Evolutionary conservation across 208 protist genomes (phyloP), one percentile per base, ranked within the genome.

Genomic region (Balamuthia mandrillaris): DNA sequence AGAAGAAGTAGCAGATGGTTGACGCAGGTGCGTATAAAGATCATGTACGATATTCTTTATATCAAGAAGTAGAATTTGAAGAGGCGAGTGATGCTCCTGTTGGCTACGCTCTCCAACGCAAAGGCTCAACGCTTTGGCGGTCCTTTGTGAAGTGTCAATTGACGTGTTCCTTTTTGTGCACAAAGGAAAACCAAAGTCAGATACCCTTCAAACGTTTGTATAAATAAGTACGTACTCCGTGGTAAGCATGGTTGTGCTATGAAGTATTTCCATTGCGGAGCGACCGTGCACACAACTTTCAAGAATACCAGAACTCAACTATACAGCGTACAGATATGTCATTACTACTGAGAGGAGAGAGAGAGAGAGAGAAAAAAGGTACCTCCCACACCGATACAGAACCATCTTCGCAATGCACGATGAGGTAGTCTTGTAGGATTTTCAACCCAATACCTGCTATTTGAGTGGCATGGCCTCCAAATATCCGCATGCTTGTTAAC

Each of bases 301-400:
- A 6, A 78, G 47, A 41, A 78, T 78, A 21, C 68, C 68, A 0
- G 68, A 78, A 18, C 68, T 58, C n/a, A 78, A 60, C n/a, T n/a
- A n/a, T n/a, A n/a, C n/a, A n/a, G n/a, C n/a, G n/a, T n/a, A n/a
- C n/a, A n/a, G n/a, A n/a, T n/a, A n/a, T n/a, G n/a, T n/a, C n/a
- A n/a, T n/a, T n/a, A n/a, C n/a, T n/a, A n/a, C n/a, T n/a, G n/a
- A n/a, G n/a, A 27, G 14, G 3, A 60, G 3, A 18, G 47, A 60
- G 52, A 3, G 14, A 60, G 52, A 18, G 52, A 18, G 52, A 16
- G 14, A 60, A n/a, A 27, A 60, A 60, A 27, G 52, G 52, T 16
- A 78, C 68, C 45, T 78, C 68, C 68, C 68, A 78, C 27, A 78
- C 68, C 1, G 68, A 78, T 33, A 78, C 68, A 16, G 68, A 78